Percentiles rank a stretch among this genome's conserved stretches.
Evolutionary conservation across 768 basidiomycete genomes (phyloP).

Genomic region (Tulasnella sp.): DNA sequence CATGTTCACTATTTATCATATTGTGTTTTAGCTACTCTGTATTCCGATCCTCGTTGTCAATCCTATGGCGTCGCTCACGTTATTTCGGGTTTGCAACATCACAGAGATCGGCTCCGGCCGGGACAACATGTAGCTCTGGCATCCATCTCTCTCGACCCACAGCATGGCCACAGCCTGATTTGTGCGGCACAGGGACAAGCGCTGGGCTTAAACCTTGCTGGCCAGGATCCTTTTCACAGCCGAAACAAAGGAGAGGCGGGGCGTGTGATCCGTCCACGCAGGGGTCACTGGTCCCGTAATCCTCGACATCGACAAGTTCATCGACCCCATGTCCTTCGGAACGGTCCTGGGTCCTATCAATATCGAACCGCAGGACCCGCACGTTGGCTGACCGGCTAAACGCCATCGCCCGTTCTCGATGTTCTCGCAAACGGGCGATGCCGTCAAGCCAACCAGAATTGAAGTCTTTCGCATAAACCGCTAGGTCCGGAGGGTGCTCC

Average conservation of each 20-base stretch:
- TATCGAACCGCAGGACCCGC: slow-evolving; percentile 22
- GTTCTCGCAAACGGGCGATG: slow-evolving; percentile 10
- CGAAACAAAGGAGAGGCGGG: not conserved
- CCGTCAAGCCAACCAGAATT: slow-evolving; percentile 18
- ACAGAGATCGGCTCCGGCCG: not conserved
- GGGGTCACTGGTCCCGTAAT: not conserved
- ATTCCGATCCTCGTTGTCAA: not conserved
- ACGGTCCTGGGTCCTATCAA: not conserved
- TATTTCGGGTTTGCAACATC: not conserved
- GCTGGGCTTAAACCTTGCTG: not conserved
- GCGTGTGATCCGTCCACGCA: not conserved
- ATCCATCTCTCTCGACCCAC: not conserved
- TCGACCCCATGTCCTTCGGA: not conserved
- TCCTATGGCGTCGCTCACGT: not conserved
- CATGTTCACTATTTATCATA: not conserved
- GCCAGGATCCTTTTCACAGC: not conserved
- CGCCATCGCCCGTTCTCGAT: slow-evolving; percentile 8
- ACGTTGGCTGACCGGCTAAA: not conserved
- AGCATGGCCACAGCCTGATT: not conserved
- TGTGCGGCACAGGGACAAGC: not conserved
- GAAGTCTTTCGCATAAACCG: slow-evolving; percentile 23
- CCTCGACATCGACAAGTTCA: slow-evolving; percentile 19
- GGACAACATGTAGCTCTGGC: not conserved
- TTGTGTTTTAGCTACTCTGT: not conserved
- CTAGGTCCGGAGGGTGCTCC: not conserved